Evolutionary conservation across 306 rosid genomes (phyloP), one percentile per base, ranked within the genome.

Genomic region (Pterocarpus santalinus): DNA sequence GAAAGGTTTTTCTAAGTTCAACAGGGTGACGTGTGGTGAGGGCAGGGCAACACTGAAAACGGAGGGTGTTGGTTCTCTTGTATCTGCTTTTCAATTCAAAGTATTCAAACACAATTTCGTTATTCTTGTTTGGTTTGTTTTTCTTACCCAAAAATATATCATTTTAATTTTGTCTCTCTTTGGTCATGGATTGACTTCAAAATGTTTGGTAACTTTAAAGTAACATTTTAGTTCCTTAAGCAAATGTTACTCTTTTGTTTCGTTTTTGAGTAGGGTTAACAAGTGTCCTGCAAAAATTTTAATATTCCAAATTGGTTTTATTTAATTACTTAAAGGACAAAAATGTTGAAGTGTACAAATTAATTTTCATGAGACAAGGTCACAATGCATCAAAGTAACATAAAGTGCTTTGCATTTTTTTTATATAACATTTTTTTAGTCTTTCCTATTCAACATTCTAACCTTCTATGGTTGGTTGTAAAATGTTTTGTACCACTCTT

Each of bases 11-110:
- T 47, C 53, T 4, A 47, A 47, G 3, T 47, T 47, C 53, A 47
- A 47, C 36, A 67, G 41, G 4, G 72, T 67, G 72, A 67, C 72
- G 72, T 22, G 55, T 44, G 58, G 43, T 28, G 30, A 7, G 43
- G 75, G 12, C 6, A 28, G 75, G 44, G 76, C 5, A 71, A 38
- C 52, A n/a, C 28, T 1, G 61, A 13, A 52, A 52, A 52, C 16
- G 6, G 61, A n/a, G 22, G n/a, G 22, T n/a, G 17, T 16, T 55
- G 2, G 9, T 16, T n/a, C 7, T 9, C 4, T 5, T 53, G n/a
- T 8, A 65, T 65, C 28, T 15, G 11, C 49, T 36, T 38, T 65
- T 65, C 33, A 1, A 38, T 65, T n/a, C 33, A 38, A 53, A 53
- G 60, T 14, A 53, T 53, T 4, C 60, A n/a, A 39, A 41, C 71